Conservation (phyloP, 139 green algal species). For the Closterium sp. region DNA sequence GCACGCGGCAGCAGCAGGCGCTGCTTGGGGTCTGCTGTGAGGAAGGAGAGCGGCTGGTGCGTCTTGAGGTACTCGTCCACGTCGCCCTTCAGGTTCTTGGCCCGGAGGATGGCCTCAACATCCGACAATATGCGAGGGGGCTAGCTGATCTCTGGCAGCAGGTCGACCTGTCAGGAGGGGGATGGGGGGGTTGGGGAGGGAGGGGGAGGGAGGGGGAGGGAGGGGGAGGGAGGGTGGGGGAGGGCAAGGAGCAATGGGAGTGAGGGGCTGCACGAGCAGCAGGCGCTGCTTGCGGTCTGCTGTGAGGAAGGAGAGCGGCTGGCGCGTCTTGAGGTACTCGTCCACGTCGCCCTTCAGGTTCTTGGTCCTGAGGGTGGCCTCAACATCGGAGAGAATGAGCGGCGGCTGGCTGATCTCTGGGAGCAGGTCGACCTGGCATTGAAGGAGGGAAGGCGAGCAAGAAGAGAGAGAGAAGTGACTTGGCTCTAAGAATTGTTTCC, state of each 20-base stretch:
- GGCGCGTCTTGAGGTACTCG: constrained; percentile 52
- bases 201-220: neutral
- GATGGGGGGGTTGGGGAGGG: neutral
- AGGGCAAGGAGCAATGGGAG: neutral
- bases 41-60: constrained; percentile 59
- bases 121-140: constrained; percentile 73
- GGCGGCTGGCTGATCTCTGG: constrained; percentile 86
- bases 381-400: constrained; percentile 65
- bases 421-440: constrained; percentile 75
- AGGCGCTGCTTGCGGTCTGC: constrained; percentile 62
- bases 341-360: constrained; percentile 72
- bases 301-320: constrained; percentile 60
- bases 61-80: constrained; percentile 69
- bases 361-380: constrained; percentile 54
- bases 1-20: constrained; percentile 59
- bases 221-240: neutral
- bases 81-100: constrained; percentile 59
- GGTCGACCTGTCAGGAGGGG: constrained; percentile 67
- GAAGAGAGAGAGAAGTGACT: constrained; percentile 35
- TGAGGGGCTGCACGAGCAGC: constrained; percentile 43
- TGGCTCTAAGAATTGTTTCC: constrained; percentile 54
- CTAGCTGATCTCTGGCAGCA: constrained; percentile 87
- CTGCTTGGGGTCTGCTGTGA: constrained; percentile 59
- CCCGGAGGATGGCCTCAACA: constrained; percentile 55
- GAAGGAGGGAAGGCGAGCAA: neutral